Evolutionary conservation across 2,329 filamentous ascomycete genomes (phyloP).

Genomic region (Colletotrichum neosansevieriae): DNA sequence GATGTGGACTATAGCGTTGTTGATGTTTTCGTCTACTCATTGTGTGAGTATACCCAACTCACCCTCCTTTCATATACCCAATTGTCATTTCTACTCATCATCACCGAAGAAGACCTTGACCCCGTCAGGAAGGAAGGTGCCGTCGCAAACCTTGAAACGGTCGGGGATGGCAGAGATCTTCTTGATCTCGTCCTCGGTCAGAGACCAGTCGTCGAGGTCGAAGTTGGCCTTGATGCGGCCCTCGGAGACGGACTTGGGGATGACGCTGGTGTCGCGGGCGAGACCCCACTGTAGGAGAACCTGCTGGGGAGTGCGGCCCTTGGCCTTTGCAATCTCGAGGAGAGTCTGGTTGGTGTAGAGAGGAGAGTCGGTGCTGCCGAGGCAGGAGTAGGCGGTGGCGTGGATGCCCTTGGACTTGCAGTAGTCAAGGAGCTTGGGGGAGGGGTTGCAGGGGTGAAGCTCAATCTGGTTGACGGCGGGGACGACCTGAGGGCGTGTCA

Average conservation of each 20-base stretch:
- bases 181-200: constrained; percentile 79
- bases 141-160: constrained; percentile 86
- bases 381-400: constrained; percentile 79
- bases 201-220: constrained; percentile 77
- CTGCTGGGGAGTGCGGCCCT: constrained; percentile 79
- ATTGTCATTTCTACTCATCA: constrained; percentile 71
- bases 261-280: constrained; percentile 83
- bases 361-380: constrained; percentile 78
- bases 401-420: constrained; percentile 81
- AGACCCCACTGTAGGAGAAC: constrained; percentile 85
- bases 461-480: constrained; percentile 86
- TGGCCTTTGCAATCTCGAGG: constrained; percentile 70
- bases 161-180: constrained; percentile 76
- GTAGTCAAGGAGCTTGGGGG: constrained; percentile 82
- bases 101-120: constrained; percentile 87
- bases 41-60: constrained; percentile 24
- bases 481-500: constrained; percentile 54
- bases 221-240: constrained; percentile 82
- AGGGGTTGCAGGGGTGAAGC: constrained; percentile 84
- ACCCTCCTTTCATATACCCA: constrained; percentile 10
- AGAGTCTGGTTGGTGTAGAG: constrained; percentile 76
- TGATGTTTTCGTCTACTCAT: constrained; percentile 29
- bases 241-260: constrained; percentile 85
- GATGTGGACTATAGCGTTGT: constrained; percentile 20
- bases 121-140: constrained; percentile 73